Evolutionary conservation across 2,329 filamentous ascomycete genomes (phyloP).

Genomic region (Diplocarpon rosae): DNA sequence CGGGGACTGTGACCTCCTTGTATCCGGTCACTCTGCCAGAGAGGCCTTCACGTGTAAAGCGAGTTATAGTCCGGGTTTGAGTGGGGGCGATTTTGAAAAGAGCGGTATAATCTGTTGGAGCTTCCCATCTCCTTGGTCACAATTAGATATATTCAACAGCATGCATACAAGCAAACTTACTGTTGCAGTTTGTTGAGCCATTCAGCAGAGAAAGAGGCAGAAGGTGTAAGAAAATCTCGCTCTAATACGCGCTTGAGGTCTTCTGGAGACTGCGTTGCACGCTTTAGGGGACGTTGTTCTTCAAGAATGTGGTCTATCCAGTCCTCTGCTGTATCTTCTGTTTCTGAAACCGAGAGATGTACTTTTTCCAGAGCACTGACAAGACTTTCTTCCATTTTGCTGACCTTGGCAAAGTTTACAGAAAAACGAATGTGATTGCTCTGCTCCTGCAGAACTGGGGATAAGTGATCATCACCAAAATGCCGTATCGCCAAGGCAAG

Average conservation of each 20-base stretch:
- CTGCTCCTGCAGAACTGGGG: neutral
- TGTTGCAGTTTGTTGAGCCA: constrained; percentile 89
- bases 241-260: constrained; percentile 63
- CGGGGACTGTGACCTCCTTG: constrained; percentile 84
- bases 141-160: constrained; percentile 4
- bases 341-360: constrained; percentile 29
- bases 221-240: constrained; percentile 66
- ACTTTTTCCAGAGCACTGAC: constrained; percentile 40
- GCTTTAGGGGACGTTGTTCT: constrained; percentile 39
- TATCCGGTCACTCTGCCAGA: constrained; percentile 91
- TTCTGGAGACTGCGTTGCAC: constrained; percentile 41
- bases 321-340: constrained; percentile 25
- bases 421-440: neutral
- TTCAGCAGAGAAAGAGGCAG: constrained; percentile 64
- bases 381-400: constrained; percentile 28
- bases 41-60: constrained; percentile 82
- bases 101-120: constrained; percentile 66
- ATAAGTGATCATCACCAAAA: constrained; percentile 2
- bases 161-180: constrained; percentile 29
- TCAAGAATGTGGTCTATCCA: constrained; percentile 51
- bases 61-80: constrained; percentile 86
- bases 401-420: neutral
- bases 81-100: constrained; percentile 82
- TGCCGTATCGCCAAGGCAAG: constrained; percentile 6
- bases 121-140: constrained; percentile 58